Conservation (phyloP, 2,329 filamentous ascomycete genomes). For the Trichoderma koningiopsis region DNA sequence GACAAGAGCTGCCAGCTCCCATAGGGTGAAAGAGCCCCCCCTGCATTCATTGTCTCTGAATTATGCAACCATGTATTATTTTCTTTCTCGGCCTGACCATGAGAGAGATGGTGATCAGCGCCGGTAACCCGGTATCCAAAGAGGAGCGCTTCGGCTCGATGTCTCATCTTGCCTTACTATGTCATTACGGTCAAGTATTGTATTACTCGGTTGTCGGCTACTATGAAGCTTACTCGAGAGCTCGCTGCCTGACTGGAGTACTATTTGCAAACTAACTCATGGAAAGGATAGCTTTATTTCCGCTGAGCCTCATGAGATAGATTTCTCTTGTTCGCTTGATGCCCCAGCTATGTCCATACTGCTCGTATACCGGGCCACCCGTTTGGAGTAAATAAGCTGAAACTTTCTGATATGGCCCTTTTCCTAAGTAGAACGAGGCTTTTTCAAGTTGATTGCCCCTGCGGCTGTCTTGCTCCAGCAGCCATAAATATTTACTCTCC, state of each 20-base stretch:
- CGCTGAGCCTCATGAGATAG: neutral
- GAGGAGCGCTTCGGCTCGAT: neutral
- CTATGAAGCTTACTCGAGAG: neutral
- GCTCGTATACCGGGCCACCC: neutral
- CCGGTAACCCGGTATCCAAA: slow-evolving; percentile 10
- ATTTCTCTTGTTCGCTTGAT: neutral
- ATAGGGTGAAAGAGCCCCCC: neutral
- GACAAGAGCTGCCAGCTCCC: neutral
- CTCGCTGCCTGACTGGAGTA: neutral
- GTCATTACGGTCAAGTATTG: neutral
- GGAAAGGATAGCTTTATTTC: neutral
- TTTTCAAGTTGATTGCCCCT: neutral
- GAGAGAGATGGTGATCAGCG: slow-evolving; percentile 2
- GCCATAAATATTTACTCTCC: neutral
- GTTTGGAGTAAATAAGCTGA: neutral
- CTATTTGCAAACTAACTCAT: neutral
- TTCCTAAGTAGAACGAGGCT: neutral
- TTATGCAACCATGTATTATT: slow-evolving; percentile 8
- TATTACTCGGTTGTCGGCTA: neutral
- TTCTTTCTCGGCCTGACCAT: neutral
- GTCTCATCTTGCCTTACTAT: neutral
- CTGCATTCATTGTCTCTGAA: slow-evolving; percentile 5
- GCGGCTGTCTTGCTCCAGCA: neutral
- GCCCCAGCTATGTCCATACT: neutral
- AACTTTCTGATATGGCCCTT: neutral